Percentiles rank a stretch among this genome's conserved stretches.
Conservation (phyloP, 73 alveolate species). For the Breviolum minutum region DNA sequence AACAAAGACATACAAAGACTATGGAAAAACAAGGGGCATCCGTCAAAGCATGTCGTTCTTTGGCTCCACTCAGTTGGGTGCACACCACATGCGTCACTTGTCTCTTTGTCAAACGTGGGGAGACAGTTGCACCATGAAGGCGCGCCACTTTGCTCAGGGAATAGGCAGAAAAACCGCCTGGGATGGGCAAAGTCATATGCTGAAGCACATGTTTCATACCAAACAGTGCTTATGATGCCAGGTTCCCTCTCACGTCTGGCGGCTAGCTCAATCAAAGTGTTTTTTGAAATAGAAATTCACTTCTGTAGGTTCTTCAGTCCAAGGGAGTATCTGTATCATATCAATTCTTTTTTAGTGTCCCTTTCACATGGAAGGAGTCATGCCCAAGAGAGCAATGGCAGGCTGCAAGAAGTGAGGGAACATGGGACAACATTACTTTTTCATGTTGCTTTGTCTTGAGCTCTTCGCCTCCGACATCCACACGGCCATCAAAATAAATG, state of each 20-base stretch:
- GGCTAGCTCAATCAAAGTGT: background rate
- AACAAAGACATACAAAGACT: background rate
- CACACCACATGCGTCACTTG: slow-evolving; percentile 87
- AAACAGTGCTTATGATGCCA: too few relatives aligned
- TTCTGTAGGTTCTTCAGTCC: background rate
- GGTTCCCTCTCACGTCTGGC: too few relatives aligned
- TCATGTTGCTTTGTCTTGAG: background rate
- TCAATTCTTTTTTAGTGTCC: too few relatives aligned
- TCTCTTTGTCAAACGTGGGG: slow-evolving; percentile 42
- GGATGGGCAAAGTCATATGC: background rate
- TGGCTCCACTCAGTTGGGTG: slow-evolving; percentile 90
- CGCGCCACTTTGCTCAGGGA: slow-evolving; percentile 88
- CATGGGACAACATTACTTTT: background rate
- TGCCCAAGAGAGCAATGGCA: background rate
- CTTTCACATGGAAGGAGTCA: background rate
- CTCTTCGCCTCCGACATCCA: slow-evolving; percentile 64
- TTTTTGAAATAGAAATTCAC: background rate
- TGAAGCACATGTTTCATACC: background rate
- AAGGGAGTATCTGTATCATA: too few relatives aligned
- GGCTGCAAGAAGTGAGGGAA: background rate
- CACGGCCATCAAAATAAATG: slow-evolving; percentile 94
- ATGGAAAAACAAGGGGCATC: slow-evolving; percentile 2
- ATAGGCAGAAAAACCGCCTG: slow-evolving; percentile 71
- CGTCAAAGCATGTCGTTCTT: slow-evolving; percentile 68
- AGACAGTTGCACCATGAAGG: slow-evolving; percentile 54